Conservation (phyloP, 345 rosid genomes). For the Balakata baccata region DNA sequence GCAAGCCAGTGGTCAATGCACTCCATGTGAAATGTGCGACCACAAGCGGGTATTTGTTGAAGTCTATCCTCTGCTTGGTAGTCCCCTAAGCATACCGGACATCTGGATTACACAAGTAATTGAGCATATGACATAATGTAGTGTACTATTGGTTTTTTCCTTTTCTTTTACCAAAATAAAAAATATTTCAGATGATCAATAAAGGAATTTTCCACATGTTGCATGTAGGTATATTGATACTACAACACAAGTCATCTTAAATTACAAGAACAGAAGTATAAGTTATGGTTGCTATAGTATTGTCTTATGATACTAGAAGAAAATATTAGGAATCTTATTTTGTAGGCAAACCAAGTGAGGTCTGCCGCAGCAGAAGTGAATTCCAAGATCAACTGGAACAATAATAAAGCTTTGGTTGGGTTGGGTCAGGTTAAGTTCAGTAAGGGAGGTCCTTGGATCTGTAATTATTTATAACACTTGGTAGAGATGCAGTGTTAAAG, state of each 20-base stretch:
- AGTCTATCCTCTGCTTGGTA: constrained; percentile 79
- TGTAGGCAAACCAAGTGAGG: no score
- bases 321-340: no score
- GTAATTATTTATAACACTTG: no score
- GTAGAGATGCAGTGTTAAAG: no score
- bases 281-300: background rate
- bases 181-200: background rate
- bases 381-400: no score
- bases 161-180: background rate
- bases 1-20: constrained; percentile 90
- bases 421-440: no score
- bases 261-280: background rate
- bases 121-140: background rate
- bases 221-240: constrained; percentile 4
- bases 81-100: constrained; percentile 81
- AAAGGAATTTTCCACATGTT: constrained; percentile 1
- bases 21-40: constrained; percentile 87
- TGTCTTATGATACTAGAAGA: no score
- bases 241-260: background rate
- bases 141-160: background rate
- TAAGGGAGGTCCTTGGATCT: no score
- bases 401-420: no score
- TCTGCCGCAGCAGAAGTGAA: no score
- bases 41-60: constrained; percentile 77
- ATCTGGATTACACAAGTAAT: constrained; percentile 18